Evolutionary conservation across 75 land plant genomes (phyloP).

Genomic region (Isoetes taiwanensis): DNA sequence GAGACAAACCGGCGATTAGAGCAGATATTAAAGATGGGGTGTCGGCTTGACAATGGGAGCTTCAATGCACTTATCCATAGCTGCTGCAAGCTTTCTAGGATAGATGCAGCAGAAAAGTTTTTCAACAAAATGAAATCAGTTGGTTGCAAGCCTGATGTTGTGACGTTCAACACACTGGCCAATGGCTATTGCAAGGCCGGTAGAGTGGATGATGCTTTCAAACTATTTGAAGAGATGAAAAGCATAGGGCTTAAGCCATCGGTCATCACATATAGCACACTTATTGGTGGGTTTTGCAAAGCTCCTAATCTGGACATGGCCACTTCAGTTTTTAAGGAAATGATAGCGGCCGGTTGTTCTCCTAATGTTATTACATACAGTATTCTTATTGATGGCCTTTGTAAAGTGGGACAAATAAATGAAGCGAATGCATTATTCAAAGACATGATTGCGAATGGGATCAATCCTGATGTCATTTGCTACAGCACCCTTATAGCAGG

Average conservation of each 20-base stretch:
- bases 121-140: background rate
- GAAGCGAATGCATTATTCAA: slow-evolving; percentile 43
- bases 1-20: too few relatives aligned
- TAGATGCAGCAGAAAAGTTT: background rate
- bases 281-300: slow-evolving; percentile 62
- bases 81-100: too few relatives aligned
- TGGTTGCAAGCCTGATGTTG: background rate
- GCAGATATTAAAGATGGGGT: too few relatives aligned
- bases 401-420: slow-evolving; percentile 51
- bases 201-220: slow-evolving; percentile 62
- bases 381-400: slow-evolving; percentile 53
- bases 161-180: slow-evolving; percentile 40
- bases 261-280: slow-evolving; percentile 50
- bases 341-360: slow-evolving; percentile 34
- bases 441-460: slow-evolving; percentile 11
- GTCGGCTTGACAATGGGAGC: too few relatives aligned
- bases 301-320: slow-evolving; percentile 48
- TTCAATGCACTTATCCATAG: too few relatives aligned
- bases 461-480: slow-evolving; percentile 32
- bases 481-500: slow-evolving; percentile 50
- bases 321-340: slow-evolving; percentile 37
- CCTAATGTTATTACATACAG: slow-evolving; percentile 61
- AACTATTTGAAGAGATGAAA: slow-evolving; percentile 45
- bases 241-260: slow-evolving; percentile 31
- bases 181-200: slow-evolving; percentile 51